Evolutionary conservation across 2,329 filamentous ascomycete species (phyloP).

Genomic region (Trichophyton verrucosum): DNA sequence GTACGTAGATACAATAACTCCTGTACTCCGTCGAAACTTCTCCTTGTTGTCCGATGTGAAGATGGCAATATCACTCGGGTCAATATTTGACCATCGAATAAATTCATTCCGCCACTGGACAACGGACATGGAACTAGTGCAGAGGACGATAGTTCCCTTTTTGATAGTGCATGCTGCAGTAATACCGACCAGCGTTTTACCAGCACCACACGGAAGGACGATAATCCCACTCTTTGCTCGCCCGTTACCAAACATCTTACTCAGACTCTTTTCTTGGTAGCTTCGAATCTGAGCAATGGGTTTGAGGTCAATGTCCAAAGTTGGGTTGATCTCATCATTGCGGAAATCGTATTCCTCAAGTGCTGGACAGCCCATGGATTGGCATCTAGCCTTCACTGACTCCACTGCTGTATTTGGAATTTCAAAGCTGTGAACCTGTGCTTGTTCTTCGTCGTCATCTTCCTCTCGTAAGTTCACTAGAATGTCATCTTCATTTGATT

Average conservation of each 20-base stretch:
- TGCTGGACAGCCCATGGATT: slow-evolving; percentile 73
- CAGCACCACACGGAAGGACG: slow-evolving; percentile 87
- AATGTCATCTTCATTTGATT: slow-evolving; percentile 51
- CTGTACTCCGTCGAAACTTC: slow-evolving; percentile 73
- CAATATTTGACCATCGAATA: slow-evolving; percentile 97
- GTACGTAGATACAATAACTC: slow-evolving; percentile 95
- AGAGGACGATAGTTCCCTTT: slow-evolving; percentile 88
- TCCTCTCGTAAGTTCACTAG: slow-evolving; percentile 58
- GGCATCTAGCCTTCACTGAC: slow-evolving; percentile 75
- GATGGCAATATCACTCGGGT: slow-evolving; percentile 81
- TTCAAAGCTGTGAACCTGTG: slow-evolving; percentile 86
- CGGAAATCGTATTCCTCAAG: slow-evolving; percentile 96
- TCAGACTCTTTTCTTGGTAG: slow-evolving; percentile 94
- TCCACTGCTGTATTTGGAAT: slow-evolving; percentile 74
- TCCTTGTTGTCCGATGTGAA: slow-evolving; percentile 92
- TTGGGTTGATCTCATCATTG: slow-evolving; percentile 78
- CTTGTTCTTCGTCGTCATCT: slow-evolving; percentile 70
- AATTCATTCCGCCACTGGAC: slow-evolving; percentile 96
- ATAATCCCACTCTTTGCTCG: slow-evolving; percentile 96
- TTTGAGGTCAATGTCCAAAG: slow-evolving; percentile 83
- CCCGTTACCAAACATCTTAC: slow-evolving; percentile 99
- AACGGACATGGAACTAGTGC: slow-evolving; percentile 95
- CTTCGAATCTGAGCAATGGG: slow-evolving; percentile 79
- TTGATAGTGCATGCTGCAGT: slow-evolving; percentile 96
- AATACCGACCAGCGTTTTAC: slow-evolving; percentile 96